Conservation (phyloP, 2,329 filamentous ascomycete genomes). For the Acrodontium crateriforme region DNA sequence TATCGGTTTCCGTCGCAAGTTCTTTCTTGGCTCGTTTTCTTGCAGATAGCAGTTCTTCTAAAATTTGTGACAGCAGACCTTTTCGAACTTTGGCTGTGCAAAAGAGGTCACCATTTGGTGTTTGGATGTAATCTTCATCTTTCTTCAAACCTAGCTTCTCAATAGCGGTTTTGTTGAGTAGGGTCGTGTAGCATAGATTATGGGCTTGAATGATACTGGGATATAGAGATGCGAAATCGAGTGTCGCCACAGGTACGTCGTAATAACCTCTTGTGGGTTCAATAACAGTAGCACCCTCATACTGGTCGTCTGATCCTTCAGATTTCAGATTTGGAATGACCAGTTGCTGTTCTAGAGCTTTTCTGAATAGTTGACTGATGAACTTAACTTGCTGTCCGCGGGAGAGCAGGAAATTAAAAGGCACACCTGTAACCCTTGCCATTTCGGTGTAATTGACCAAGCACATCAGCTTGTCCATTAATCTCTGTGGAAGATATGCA, state of each 20-base stretch:
- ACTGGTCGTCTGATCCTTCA: constrained; percentile 67
- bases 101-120: constrained; percentile 87
- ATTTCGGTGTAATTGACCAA: constrained; percentile 99
- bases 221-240: constrained; percentile 97
- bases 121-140: constrained; percentile 92
- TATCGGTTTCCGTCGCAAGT: constrained; percentile 73
- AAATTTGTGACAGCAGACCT: constrained; percentile 82
- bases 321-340: constrained; percentile 78
- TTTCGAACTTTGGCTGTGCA: constrained; percentile 80
- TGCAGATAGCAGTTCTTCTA: constrained; percentile 81
- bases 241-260: constrained; percentile 83
- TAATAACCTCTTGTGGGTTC: constrained; percentile 91
- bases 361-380: constrained; percentile 91
- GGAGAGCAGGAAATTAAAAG: constrained; percentile 85
- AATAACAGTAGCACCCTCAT: constrained; percentile 95
- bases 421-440: constrained; percentile 97
- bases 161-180: constrained; percentile 64
- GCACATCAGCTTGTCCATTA: constrained; percentile 97
- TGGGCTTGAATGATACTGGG: constrained; percentile 98
- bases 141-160: constrained; percentile 66
- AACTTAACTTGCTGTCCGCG: constrained; percentile 96
- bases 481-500: constrained; percentile 80
- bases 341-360: constrained; percentile 81
- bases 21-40: constrained; percentile 92
- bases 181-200: constrained; percentile 93